These are phyloP conservation scores for Chlamydomonas schloesseri DNA, from an alignment of 139 green algal species.

Conservation along the genomic window DNA sequence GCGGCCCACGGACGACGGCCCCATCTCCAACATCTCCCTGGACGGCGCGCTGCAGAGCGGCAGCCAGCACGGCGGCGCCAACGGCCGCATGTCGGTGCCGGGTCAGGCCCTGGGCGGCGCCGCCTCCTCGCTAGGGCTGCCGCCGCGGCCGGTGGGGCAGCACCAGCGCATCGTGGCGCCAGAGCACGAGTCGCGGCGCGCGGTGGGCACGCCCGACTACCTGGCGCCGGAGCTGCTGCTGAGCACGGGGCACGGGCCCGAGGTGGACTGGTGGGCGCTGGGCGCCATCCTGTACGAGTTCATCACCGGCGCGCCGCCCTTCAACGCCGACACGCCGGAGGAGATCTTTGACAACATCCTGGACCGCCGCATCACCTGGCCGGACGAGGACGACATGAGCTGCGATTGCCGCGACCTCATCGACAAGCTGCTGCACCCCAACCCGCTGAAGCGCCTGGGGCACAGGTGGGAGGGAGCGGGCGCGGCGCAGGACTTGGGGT, in stretches of 20 bases:
- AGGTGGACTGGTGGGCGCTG: slow-evolving; percentile 95
- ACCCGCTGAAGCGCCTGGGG: slow-evolving; percentile 81
- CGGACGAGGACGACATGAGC: slow-evolving; percentile 74
- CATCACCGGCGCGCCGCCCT: slow-evolving; percentile 81
- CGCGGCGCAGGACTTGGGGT: background rate
- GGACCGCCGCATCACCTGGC: slow-evolving; percentile 82
- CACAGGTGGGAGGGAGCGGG: slow-evolving; percentile 50
- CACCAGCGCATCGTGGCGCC: slow-evolving; percentile 54
- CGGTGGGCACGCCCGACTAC: slow-evolving; percentile 96
- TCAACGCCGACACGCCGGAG: slow-evolving; percentile 90
- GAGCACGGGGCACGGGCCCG: slow-evolving; percentile 76
- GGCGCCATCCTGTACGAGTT: slow-evolving; percentile 93
- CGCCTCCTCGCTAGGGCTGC: background rate
- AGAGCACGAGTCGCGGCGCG: slow-evolving; percentile 56
- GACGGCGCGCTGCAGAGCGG: background rate
- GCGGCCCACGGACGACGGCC: slow-evolving; percentile 17
- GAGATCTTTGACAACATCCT: slow-evolving; percentile 96
- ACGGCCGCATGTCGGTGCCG: background rate
- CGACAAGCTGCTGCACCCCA: slow-evolving; percentile 76
- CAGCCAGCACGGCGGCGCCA: background rate
- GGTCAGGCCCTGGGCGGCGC: background rate
- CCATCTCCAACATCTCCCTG: background rate
- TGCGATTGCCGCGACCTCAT: slow-evolving; percentile 88
- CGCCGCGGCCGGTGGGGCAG: slow-evolving; percentile 1
- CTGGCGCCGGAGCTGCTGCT: slow-evolving; percentile 93